Conservation (phyloP, 192 early-diverging fungal species). For the Backusella sp. region DNA sequence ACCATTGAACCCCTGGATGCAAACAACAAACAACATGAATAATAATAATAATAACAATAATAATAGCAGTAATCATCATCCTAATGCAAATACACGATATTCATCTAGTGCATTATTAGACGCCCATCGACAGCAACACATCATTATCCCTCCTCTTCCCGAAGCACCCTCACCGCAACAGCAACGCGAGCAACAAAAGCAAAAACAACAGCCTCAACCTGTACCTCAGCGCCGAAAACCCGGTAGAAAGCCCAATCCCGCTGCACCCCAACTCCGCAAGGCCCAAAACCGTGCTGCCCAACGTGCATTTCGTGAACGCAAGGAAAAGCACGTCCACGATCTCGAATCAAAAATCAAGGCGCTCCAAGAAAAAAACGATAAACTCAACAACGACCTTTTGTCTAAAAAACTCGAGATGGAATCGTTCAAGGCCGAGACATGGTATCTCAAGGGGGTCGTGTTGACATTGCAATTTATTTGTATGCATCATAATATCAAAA, state of each 20-base stretch:
- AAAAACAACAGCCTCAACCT: neutral
- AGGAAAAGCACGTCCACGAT: slow-evolving; percentile 71
- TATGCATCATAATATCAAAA: slow-evolving; percentile 24
- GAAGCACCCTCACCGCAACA: neutral
- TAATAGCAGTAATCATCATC: neutral
- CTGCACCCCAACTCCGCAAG: slow-evolving; percentile 55
- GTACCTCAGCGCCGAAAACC: slow-evolving; percentile 42
- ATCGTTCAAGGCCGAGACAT: slow-evolving; percentile 41
- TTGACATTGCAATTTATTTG: slow-evolving; percentile 43
- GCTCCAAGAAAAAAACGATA: slow-evolving; percentile 57
- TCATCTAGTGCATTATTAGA: neutral
- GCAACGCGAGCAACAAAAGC: slow-evolving; percentile 3
- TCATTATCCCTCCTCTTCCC: neutral
- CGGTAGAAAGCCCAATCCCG: slow-evolving; percentile 61
- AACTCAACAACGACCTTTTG: slow-evolving; percentile 39
- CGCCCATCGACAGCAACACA: neutral
- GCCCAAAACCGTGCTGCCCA: slow-evolving; percentile 90
- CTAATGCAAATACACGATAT: neutral
- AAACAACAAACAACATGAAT: neutral
- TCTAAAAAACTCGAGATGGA: slow-evolving; percentile 37
- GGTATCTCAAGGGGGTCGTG: slow-evolving; percentile 44
- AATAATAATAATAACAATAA: neutral
- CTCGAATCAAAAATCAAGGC: slow-evolving; percentile 72
- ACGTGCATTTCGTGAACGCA: slow-evolving; percentile 86
- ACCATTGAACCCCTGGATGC: neutral